A percentile compares a stretch with the other conserved stretches of the same genome.
phyloP scores from a whole-genome alignment of 257 asterid species.

The Nemophila menziesii region DNA sequence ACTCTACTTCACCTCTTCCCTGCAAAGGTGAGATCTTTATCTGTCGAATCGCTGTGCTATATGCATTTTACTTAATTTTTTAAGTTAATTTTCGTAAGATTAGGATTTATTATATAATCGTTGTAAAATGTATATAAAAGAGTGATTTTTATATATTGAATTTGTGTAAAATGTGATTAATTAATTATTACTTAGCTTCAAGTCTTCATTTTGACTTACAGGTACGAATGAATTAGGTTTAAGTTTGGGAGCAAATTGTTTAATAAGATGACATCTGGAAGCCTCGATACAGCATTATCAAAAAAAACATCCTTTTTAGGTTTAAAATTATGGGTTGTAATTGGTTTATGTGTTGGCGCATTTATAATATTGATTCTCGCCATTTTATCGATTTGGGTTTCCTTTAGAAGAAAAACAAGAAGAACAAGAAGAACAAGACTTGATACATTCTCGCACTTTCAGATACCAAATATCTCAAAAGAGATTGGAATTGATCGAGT shows the following conservation, averaged over 20 bases:
- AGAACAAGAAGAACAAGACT: constrained; percentile 46
- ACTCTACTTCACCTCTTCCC: constrained; percentile 31
- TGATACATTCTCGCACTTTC: constrained; percentile 36
- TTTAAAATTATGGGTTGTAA: constrained; percentile 76
- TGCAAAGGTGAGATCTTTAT: constrained; percentile 31
- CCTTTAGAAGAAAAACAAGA: constrained; percentile 55
- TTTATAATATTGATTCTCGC: constrained; percentile 64
- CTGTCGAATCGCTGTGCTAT: constrained; percentile 3
- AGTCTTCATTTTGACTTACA: constrained; percentile 6
- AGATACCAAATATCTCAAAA: constrained; percentile 71
- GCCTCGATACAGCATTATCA: constrained; percentile 41
- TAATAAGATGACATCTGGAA: constrained; percentile 49
- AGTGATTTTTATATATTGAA: not conserved
- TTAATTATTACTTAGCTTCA: not conserved
- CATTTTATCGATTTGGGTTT: constrained; percentile 58
- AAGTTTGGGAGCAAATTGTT: constrained; percentile 5
- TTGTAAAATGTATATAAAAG: not conserved
- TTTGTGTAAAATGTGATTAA: not conserved
- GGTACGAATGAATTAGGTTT: constrained; percentile 35
- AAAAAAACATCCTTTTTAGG: constrained; percentile 49
- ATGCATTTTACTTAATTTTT: constrained; percentile 1
- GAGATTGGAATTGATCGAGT: constrained; percentile 71
- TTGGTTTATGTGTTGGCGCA: constrained; percentile 65
- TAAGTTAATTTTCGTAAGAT: not conserved
- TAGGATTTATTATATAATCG: not conserved